These are phyloP conservation scores for Chrysanthemum seticuspe DNA, from an alignment of 129 eudicot species.

Conservation along the genomic window DNA sequence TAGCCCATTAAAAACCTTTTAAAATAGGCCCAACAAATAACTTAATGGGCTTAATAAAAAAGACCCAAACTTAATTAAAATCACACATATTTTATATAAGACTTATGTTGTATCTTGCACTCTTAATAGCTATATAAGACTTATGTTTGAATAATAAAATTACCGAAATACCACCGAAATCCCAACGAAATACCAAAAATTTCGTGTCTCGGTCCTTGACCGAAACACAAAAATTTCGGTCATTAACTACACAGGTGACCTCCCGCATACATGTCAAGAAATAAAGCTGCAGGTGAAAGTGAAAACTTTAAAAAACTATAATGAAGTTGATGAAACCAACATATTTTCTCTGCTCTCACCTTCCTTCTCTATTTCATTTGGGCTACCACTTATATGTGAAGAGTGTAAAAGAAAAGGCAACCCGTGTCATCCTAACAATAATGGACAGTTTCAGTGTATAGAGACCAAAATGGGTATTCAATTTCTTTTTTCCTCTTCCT, in stretches of 20 bases:
- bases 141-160: too few species aligned
- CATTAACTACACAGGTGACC: neutral
- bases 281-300: neutral
- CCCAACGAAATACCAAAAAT: too few species aligned
- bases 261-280: slow-evolving; percentile 17
- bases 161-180: too few species aligned
- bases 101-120: too few species aligned
- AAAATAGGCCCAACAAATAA: too few species aligned
- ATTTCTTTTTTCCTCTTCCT: neutral
- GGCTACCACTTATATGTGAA: neutral
- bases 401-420: slow-evolving; percentile 13
- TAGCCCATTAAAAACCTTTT: too few species aligned
- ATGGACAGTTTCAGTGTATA: neutral
- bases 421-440: neutral
- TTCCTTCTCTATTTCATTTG: neutral
- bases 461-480: neutral
- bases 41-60: too few species aligned
- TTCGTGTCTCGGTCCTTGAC: too few species aligned
- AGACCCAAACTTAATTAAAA: too few species aligned
- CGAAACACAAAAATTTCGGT: too few species aligned
- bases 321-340: neutral
- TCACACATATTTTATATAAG: too few species aligned
- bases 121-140: too few species aligned
- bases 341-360: slow-evolving; percentile 15
- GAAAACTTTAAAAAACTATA: neutral